Base-by-base conservation (phyloP, 2,329 filamentous ascomycete genomes). In the Colletotrichum sp. region DNA sequence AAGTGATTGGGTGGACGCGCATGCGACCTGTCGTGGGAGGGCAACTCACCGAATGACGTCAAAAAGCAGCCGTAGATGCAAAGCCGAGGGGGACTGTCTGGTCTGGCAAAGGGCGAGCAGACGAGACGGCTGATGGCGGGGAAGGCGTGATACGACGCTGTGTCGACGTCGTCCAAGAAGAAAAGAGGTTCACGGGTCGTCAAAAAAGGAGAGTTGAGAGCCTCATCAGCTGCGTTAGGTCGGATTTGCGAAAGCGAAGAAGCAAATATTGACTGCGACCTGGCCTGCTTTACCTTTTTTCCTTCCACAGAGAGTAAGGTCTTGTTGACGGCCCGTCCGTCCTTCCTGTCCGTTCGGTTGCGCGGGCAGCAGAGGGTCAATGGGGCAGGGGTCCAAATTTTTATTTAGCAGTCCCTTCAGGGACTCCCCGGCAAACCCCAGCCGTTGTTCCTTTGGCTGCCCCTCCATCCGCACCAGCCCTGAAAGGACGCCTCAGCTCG, bases 41-140 rank as follows among this genome's bases (percentile, higher is more conserved):
- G 55, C 70, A 69, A 69, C 74, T 69, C 49, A 76, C 74, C 71
- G 65, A 69, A 76, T 76, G 74, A 76, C 74, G 74, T 76, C 74
- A 76, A 76, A 71, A 68, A 36, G 36, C 32, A 65, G 24, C 59
- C n/a, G 60, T n/a, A 26, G 49, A 57, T 30, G 69, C 62, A 57
- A 72, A 67, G 39, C 10, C 60, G 63, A 67, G 63, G 32, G n/a
- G 32, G 63, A 63, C 30, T 65, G 39, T 72, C 24, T 65, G 30
- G 62, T 67, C 30, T 65, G 63, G 32, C 32, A 72, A 24, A 24
- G 30, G 69, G 65, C 28, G 34, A 44, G 69, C 69, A 69, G 30
- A 57, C 49, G 68, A 66, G 62, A 65, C 32, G 36, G 34, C 21
- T 63, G 62, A 55, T 60, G 36, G 69, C 52, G 13, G 34, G 62